phyloP scores from a whole-genome alignment of 768 basidiomycete species.

The Termitomyces sp. region DNA sequence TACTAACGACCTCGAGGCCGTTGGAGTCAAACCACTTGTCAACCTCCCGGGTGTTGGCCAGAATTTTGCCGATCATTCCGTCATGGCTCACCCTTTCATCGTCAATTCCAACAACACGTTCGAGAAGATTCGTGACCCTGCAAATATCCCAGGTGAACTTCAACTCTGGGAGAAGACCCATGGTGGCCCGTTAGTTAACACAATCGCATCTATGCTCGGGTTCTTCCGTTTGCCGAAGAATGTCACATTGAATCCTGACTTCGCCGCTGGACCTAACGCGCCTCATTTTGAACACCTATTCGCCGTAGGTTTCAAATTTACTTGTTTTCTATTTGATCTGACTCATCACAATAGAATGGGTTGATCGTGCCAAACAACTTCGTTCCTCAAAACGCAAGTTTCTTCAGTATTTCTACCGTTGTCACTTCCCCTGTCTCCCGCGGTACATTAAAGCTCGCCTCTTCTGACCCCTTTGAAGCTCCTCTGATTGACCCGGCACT shows the following conservation, averaged over 20 bases:
- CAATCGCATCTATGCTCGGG: slow-evolving; percentile 14
- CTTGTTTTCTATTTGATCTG: no score
- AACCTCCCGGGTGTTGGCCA: slow-evolving; percentile 29
- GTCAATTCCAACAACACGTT: slow-evolving; percentile 8
- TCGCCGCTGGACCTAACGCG: slow-evolving; percentile 17
- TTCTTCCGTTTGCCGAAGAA: slow-evolving; percentile 16
- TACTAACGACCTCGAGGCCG: slow-evolving; percentile 4
- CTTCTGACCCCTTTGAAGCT: slow-evolving; percentile 7
- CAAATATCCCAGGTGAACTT: slow-evolving; percentile 1
- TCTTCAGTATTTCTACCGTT: slow-evolving; percentile 14
- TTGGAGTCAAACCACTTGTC: slow-evolving; percentile 19
- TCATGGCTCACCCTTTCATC: slow-evolving; percentile 12
- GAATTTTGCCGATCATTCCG: slow-evolving; percentile 30
- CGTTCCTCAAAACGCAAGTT: slow-evolving; percentile 7
- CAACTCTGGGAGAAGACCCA: background rate
- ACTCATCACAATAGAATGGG: slow-evolving; percentile 1
- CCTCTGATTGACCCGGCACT: slow-evolving; percentile 5
- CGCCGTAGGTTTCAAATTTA: background rate
- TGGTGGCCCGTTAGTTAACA: slow-evolving; percentile 7
- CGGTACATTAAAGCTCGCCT: slow-evolving; percentile 1
- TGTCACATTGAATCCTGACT: slow-evolving; percentile 18
- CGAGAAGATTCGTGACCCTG: slow-evolving; percentile 2
- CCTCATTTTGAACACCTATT: slow-evolving; percentile 13
- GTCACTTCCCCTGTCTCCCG: slow-evolving; percentile 21
- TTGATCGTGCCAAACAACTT: background rate